Conservation (phyloP, 768 basidiomycete genomes). For the Phaffia tasmanica region DNA sequence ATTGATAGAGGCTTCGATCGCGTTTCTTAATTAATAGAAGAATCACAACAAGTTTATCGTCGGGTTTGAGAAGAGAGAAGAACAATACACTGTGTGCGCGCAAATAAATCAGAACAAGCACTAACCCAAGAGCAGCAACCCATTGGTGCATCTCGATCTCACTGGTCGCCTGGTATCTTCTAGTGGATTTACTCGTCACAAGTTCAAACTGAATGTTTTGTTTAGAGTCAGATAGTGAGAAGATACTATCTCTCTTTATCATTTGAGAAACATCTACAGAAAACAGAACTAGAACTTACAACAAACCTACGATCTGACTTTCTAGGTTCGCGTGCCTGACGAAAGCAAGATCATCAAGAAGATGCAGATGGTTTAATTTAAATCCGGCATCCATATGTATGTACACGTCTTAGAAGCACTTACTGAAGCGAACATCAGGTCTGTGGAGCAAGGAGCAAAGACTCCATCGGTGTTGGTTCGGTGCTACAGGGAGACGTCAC, state of each 20-base stretch:
- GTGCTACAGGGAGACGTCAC: not conserved
- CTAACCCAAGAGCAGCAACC: slow-evolving; percentile 22
- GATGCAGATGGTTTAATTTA: not conserved
- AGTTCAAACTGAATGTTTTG: slow-evolving; percentile 21
- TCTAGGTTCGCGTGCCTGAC: slow-evolving; percentile 18
- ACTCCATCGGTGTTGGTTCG: not conserved
- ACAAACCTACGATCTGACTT: slow-evolving; percentile 23
- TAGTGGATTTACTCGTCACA: slow-evolving; percentile 19
- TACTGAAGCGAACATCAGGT: slow-evolving; percentile 24
- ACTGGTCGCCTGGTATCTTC: slow-evolving; percentile 22
- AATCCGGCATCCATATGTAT: no score
- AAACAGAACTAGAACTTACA: slow-evolving; percentile 5
- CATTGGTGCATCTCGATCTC: slow-evolving; percentile 23
- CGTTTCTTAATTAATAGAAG: no score
- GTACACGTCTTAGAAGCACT: not conserved
- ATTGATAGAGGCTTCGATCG: slow-evolving; percentile 17
- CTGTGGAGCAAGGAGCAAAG: slow-evolving; percentile 9
- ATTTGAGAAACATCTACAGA: no score
- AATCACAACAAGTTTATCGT: not conserved
- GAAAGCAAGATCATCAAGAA: not conserved
- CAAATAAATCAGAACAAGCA: not conserved
- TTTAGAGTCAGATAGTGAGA: not conserved
- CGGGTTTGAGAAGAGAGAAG: no score
- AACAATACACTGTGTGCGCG: not conserved
- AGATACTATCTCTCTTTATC: not conserved